Evolutionary conservation across 441 rosid genomes (phyloP).

Genomic region (Adansonia gregorii): DNA sequence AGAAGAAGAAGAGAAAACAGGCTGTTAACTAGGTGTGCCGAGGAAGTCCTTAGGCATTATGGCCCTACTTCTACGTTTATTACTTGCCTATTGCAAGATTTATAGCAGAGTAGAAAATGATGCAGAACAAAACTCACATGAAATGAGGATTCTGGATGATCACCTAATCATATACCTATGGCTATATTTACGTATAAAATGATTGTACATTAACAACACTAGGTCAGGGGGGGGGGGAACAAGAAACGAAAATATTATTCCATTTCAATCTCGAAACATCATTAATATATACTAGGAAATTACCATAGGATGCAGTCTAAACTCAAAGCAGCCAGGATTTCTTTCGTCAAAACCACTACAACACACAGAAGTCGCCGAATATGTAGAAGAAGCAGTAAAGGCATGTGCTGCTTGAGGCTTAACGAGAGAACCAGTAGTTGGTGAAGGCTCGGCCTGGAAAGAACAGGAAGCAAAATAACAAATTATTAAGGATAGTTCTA

Average conservation of each 20-base stretch:
- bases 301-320: constrained; percentile 76
- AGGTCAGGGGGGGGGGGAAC: too few species aligned
- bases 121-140: background rate
- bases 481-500: constrained; percentile 15
- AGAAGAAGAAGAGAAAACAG: background rate
- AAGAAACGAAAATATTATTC: background rate
- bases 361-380: constrained; percentile 41
- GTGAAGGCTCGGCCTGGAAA: constrained; percentile 85
- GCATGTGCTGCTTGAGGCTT: constrained; percentile 57
- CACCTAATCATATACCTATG: background rate
- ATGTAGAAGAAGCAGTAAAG: constrained; percentile 43
- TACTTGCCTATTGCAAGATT: background rate
- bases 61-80: background rate
- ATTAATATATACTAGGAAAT: constrained; percentile 23
- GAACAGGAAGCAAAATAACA: constrained; percentile 31
- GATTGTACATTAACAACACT: background rate
- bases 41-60: background rate
- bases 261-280: constrained; percentile 1
- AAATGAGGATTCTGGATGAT: background rate
- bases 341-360: constrained; percentile 47
- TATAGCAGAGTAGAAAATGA: background rate
- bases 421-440: constrained; percentile 82
- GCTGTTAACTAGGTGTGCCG: background rate
- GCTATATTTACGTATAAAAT: background rate
- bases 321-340: constrained; percentile 62